These are phyloP conservation scores for Plasmodium yoelii DNA, from an alignment of 169 alveolate species.

Conservation along the genomic window DNA sequence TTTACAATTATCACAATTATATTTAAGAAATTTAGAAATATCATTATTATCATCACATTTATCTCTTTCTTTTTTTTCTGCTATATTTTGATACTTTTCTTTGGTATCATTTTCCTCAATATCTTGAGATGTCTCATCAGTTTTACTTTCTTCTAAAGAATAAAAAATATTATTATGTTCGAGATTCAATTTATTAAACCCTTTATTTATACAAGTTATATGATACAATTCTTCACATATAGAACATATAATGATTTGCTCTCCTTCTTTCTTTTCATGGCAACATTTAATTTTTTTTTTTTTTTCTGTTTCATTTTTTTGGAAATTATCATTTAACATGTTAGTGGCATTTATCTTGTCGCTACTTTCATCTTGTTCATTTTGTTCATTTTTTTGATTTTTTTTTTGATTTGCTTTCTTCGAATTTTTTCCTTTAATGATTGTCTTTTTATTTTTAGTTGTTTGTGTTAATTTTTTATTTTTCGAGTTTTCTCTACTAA, in stretches of 20 bases:
- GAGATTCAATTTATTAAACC: constrained; percentile 1
- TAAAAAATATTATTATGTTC: neutral
- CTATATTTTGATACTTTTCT: neutral
- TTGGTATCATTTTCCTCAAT: neutral
- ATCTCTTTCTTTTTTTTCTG: neutral
- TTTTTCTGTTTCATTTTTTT: constrained; percentile 6
- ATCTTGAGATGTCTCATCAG: neutral
- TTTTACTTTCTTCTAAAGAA: too few relatives aligned
- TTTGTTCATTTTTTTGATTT: neutral
- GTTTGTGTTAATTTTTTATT: too few relatives aligned
- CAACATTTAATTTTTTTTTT: constrained; percentile 30
- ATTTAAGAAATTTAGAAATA: neutral
- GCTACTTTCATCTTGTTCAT: neutral
- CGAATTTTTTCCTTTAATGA: neutral
- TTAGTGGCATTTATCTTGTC: neutral
- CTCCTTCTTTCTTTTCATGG: constrained; percentile 6
- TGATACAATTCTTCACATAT: constrained; percentile 58
- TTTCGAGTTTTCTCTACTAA: too few relatives aligned
- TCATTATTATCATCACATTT: neutral
- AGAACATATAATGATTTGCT: constrained; percentile 4
- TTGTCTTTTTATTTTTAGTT: too few relatives aligned
- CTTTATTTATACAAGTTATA: constrained; percentile 19
- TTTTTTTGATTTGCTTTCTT: constrained; percentile 7
- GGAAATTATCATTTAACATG: neutral
- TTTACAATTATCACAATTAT: constrained; percentile 71